phyloP scores from a whole-genome alignment of 2,329 filamentous ascomycete species.

The Botrytis byssoidea region DNA sequence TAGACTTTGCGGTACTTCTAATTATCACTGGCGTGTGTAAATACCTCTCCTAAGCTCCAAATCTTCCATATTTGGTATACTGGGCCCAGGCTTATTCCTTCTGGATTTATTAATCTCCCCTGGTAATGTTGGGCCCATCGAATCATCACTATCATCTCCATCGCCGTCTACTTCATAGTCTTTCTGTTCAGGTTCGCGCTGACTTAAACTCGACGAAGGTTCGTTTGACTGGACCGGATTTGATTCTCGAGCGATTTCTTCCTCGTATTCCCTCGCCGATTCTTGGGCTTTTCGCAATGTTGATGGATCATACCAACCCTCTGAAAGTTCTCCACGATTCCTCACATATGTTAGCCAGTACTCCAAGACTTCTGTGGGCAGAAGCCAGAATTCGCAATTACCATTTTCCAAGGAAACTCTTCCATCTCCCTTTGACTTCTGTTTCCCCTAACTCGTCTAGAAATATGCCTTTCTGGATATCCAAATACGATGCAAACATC shows the following conservation, averaged over 20 bases:
- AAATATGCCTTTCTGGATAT: slow-evolving; percentile 77
- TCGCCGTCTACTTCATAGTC: slow-evolving; percentile 11
- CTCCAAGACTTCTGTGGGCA: neutral
- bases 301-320: slow-evolving; percentile 89
- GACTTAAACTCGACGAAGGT: slow-evolving; percentile 14
- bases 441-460: slow-evolving; percentile 67
- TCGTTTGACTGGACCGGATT: slow-evolving; percentile 19
- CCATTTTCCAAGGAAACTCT: slow-evolving; percentile 90
- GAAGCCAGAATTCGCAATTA: slow-evolving; percentile 42
- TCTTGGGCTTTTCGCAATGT: slow-evolving; percentile 43
- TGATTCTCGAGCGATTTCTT: slow-evolving; percentile 21
- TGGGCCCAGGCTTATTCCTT: slow-evolving; percentile 47
- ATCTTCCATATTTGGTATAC: slow-evolving; percentile 72
- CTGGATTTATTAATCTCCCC: slow-evolving; percentile 34
- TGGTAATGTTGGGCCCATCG: slow-evolving; percentile 49
- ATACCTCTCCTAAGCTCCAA: slow-evolving; percentile 60
- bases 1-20: slow-evolving; percentile 13
- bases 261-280: slow-evolving; percentile 21
- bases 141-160: slow-evolving; percentile 39
- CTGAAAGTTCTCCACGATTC: slow-evolving; percentile 82
- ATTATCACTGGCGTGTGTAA: neutral
- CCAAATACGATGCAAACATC: slow-evolving; percentile 80
- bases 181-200: neutral
- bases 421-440: slow-evolving; percentile 85
- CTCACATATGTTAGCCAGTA: slow-evolving; percentile 51